Evolutionary conservation across 225 moss, liverwort and hornwort genomes (phyloP).

Genomic region (Polytrichum formosum): DNA sequence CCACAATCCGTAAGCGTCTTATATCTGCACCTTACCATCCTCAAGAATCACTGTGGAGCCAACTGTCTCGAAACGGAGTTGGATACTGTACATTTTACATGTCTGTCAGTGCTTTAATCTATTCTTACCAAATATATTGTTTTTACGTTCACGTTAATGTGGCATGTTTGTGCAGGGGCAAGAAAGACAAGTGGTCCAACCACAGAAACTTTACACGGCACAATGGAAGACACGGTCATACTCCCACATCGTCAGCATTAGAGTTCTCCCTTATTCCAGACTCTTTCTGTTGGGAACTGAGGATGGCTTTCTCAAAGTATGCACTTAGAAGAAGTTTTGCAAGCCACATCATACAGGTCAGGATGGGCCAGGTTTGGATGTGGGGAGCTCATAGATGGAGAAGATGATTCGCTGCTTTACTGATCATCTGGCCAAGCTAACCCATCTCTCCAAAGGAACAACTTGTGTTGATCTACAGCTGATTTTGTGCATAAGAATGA

Average conservation of each 20-base stretch:
- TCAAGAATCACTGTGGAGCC: not conserved
- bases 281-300: conserved; percentile 60
- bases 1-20: conserved; percentile 27
- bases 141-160: not conserved
- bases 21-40: not conserved
- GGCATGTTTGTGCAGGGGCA: conserved; percentile 38
- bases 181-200: conserved; percentile 46
- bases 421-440: no score
- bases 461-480: no score
- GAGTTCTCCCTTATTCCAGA: conserved; percentile 57
- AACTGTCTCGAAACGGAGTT: not conserved
- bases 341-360: not conserved
- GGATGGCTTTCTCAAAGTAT: conserved; percentile 64
- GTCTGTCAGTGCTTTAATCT: no score
- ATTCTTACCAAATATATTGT: not conserved
- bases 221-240: conserved; percentile 45
- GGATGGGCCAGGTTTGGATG: not conserved
- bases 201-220: conserved; percentile 56
- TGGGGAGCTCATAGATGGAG: no score
- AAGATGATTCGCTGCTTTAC: no score
- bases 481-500: no score
- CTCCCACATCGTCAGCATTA: conserved; percentile 54
- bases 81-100: not conserved
- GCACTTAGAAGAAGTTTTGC: conserved; percentile 29
- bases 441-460: no score